phyloP scores from a whole-genome alignment of 2,329 filamentous ascomycete species.

The Aureobasidium sp. region DNA sequence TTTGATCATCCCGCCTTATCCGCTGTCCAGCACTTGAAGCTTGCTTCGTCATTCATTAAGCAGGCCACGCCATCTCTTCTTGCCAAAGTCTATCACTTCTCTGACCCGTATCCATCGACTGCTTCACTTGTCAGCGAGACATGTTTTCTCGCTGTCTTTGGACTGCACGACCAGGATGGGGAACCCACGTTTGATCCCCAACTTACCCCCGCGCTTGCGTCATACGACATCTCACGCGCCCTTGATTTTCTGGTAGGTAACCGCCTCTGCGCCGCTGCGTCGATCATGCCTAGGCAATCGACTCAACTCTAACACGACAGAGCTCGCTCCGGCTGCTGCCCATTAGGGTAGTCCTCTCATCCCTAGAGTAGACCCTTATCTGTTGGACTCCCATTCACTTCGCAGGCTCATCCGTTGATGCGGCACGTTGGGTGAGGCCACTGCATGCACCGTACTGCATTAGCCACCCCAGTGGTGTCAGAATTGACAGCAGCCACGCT shows the following conservation, averaged over 20 bases:
- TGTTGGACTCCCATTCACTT: neutral
- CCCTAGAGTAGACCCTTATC: neutral
- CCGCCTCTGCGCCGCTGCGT: neutral
- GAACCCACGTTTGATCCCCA: neutral
- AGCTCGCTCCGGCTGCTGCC: neutral
- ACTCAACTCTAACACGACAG: neutral
- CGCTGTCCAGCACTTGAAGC: neutral
- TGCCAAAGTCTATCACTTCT: neutral
- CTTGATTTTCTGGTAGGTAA: neutral
- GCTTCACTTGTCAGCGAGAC: neutral
- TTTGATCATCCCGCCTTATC: neutral
- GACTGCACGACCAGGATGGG: neutral
- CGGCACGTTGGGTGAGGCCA: neutral
- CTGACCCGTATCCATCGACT: neutral
- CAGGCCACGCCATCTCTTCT: neutral
- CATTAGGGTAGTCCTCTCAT: neutral
- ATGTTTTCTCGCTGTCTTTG: neutral
- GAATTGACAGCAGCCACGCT: slow-evolving; percentile 3
- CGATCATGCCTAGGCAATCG: slow-evolving; percentile 3
- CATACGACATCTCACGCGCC: slow-evolving; percentile 3
- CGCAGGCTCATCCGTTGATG: neutral
- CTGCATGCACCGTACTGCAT: slow-evolving; percentile 1
- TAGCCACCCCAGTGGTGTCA: neutral
- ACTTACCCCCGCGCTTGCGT: slow-evolving; percentile 2
- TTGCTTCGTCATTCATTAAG: neutral